phyloP scores from a whole-genome alignment of 1,284 basidiomycete species.

The Athelia sp. region DNA sequence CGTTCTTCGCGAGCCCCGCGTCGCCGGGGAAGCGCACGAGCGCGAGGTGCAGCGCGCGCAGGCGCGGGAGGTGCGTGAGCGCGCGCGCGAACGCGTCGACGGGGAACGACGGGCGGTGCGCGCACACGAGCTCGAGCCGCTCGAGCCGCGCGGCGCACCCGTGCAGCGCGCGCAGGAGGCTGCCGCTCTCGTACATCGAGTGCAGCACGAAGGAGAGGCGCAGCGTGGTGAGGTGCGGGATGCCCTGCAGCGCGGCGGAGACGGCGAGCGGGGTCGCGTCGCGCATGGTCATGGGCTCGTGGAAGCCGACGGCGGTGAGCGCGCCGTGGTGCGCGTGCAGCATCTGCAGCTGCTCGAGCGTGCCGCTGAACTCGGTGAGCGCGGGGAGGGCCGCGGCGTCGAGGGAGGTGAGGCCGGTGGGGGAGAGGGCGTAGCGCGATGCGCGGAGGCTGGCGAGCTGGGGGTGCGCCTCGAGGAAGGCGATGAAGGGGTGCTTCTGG shows the following conservation, averaged over 20 bases:
- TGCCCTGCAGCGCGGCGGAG: constrained; percentile 45
- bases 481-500: constrained; percentile 43
- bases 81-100: constrained; percentile 51
- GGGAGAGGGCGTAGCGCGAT: constrained; percentile 50
- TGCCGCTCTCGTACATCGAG: constrained; percentile 67
- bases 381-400: constrained; percentile 39
- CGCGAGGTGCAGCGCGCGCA: constrained; percentile 54
- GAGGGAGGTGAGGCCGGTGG: constrained; percentile 45
- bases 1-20: constrained; percentile 49
- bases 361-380: constrained; percentile 54
- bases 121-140: constrained; percentile 58
- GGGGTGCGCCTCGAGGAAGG: constrained; percentile 62
- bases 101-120: constrained; percentile 65
- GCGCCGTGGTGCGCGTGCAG: constrained; percentile 39
- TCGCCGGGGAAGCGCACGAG: constrained; percentile 66
- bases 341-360: constrained; percentile 57
- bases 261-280: constrained; percentile 60
- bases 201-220: constrained; percentile 62
- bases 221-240: constrained; percentile 51
- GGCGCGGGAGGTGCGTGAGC: constrained; percentile 52
- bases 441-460: constrained; percentile 48
- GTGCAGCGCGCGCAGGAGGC: constrained; percentile 58
- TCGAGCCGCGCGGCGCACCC: constrained; percentile 57
- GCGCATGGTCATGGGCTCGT: constrained; percentile 61
- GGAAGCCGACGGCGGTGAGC: constrained; percentile 48